A percentile compares a stretch with the other conserved stretches of the same genome.
phyloP scores from a whole-genome alignment of 169 alveolate genomes.

The Eimeria sp. region DNA sequence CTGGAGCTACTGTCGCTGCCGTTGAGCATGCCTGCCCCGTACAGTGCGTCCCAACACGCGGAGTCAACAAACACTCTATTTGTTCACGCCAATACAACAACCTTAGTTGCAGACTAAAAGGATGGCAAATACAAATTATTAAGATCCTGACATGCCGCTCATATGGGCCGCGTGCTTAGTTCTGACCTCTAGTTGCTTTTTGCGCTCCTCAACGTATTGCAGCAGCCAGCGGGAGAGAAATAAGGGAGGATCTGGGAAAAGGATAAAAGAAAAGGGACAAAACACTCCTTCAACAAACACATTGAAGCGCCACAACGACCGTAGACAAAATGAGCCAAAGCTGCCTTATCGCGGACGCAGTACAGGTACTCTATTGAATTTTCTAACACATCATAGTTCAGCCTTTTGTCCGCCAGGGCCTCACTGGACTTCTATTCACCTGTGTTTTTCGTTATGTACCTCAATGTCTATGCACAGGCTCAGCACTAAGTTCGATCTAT shows the following conservation, averaged over 20 bases:
- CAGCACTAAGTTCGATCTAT: background rate
- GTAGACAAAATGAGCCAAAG: background rate
- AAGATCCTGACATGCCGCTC: background rate
- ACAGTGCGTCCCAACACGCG: background rate
- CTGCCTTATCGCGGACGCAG: background rate
- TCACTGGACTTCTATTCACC: background rate
- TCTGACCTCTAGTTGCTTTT: background rate
- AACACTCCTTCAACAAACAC: background rate
- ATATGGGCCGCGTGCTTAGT: background rate
- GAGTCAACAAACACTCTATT: too few relatives aligned
- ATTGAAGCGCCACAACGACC: background rate
- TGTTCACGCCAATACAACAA: background rate
- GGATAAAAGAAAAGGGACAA: too few relatives aligned
- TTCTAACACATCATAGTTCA: too few relatives aligned
- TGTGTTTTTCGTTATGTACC: background rate
- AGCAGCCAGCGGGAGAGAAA: conserved; percentile 69
- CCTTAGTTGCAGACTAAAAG: background rate
- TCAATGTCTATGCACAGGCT: background rate
- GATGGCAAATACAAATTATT: background rate
- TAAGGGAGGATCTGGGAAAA: conserved; percentile 27
- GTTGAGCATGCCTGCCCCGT: background rate
- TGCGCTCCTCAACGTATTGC: conserved; percentile 19
- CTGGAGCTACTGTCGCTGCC: background rate
- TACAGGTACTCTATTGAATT: background rate
- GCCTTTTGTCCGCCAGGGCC: background rate